These are phyloP conservation scores for Auxenochlorella pyrenoidosa DNA, from an alignment of 139 green algal species.

Conservation along the genomic window DNA sequence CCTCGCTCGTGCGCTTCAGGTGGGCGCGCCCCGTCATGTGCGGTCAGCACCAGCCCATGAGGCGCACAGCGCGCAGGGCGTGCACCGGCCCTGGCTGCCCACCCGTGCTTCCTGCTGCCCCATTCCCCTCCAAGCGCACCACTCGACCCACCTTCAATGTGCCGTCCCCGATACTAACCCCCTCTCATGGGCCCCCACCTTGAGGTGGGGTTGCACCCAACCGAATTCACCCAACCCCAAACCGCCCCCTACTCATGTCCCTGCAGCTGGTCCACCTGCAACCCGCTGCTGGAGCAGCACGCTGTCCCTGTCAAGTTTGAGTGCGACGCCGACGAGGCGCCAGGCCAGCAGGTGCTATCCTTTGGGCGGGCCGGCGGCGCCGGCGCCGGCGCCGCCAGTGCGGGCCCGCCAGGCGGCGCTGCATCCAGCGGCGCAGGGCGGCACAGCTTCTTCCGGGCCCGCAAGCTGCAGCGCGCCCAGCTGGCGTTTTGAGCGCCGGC, in stretches of 20 bases:
- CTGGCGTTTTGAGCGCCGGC: background rate
- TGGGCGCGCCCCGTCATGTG: background rate
- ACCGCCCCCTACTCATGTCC: conserved; percentile 54
- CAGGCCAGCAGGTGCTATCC: conserved; percentile 34
- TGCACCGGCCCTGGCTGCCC: too few species aligned
- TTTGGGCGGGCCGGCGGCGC: background rate
- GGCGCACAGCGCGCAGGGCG: too few species aligned
- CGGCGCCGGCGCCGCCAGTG: background rate
- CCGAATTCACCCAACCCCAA: too few species aligned
- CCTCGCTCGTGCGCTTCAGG: conserved; percentile 79
- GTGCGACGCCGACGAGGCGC: conserved; percentile 42
- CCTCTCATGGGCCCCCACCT: too few species aligned
- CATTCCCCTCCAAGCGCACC: too few species aligned
- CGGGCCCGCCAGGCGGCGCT: background rate
- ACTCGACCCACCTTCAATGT: too few species aligned
- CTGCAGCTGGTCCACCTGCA: conserved; percentile 62
- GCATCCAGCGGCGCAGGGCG: conserved; percentile 58
- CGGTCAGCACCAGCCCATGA: too few species aligned
- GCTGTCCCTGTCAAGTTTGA: conserved; percentile 58
- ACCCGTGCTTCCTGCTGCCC: background rate
- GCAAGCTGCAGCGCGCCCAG: conserved; percentile 64
- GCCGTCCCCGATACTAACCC: too few species aligned
- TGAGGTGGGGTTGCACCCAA: too few species aligned
- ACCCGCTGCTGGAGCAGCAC: conserved; percentile 54
- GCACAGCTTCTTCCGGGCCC: conserved; percentile 67